Conservation (phyloP, 805 yeast genomes). For the Ogataea sp. region DNA sequence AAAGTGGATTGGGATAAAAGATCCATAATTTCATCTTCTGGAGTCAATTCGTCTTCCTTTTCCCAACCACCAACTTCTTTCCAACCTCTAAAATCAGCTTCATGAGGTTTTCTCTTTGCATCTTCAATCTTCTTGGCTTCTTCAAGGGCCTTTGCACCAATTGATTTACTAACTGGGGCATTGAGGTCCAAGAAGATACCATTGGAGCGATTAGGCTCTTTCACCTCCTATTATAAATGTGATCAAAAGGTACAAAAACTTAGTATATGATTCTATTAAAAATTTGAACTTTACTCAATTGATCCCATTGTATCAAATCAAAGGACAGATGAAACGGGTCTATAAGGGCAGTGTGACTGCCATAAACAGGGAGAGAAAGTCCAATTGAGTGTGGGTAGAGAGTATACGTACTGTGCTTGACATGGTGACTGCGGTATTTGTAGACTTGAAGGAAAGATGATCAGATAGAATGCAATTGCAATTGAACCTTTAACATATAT, state of each 20-base stretch:
- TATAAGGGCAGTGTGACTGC: too few relatives aligned
- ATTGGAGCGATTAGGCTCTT: neutral
- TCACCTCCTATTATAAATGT: neutral
- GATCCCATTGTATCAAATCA: neutral
- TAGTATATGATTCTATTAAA: neutral
- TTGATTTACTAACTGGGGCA: slow-evolving; percentile 21
- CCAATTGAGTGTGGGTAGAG: too few relatives aligned
- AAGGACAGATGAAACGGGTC: too few relatives aligned
- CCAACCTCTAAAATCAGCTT: slow-evolving; percentile 84
- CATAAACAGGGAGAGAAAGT: too few relatives aligned
- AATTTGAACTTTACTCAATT: neutral
- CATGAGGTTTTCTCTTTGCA: slow-evolving; percentile 38
- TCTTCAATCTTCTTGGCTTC: slow-evolving; percentile 11
- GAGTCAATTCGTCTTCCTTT: slow-evolving; percentile 51
- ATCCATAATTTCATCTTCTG: slow-evolving; percentile 69
- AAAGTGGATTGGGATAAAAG: slow-evolving; percentile 62
- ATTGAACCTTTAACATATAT: too few relatives aligned
- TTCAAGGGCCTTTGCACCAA: slow-evolving; percentile 12
- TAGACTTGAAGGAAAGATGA: too few relatives aligned
- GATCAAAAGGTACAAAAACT: neutral
- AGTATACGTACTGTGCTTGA: too few relatives aligned
- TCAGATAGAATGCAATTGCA: too few relatives aligned
- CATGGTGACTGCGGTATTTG: too few relatives aligned
- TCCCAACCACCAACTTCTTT: slow-evolving; percentile 88
- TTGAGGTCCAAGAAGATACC: slow-evolving; percentile 11